phyloP scores from a whole-genome alignment of 169 alveolate genomes.

The Theileria parva region DNA sequence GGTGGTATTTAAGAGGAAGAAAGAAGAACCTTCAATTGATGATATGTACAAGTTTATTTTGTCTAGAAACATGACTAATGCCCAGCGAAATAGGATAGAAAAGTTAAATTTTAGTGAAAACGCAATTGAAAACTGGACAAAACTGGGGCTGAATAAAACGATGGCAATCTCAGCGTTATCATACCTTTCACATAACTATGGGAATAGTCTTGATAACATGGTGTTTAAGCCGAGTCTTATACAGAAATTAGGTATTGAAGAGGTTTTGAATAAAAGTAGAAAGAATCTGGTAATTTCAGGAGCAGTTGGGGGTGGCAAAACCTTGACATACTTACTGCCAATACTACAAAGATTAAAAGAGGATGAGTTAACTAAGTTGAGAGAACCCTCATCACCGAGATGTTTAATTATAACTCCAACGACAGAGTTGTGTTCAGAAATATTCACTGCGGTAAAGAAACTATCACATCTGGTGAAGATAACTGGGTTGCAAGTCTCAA shows the following conservation, averaged over 20 bases:
- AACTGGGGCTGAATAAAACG: slow-evolving; percentile 32
- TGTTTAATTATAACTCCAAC: slow-evolving; percentile 47
- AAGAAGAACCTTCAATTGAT: not conserved
- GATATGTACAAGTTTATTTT: not conserved
- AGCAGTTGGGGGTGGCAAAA: slow-evolving; percentile 58
- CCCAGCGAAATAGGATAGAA: not conserved
- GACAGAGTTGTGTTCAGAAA: slow-evolving; percentile 51
- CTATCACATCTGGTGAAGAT: slow-evolving; percentile 48
- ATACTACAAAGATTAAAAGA: slow-evolving; percentile 50
- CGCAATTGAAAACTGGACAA: slow-evolving; percentile 12
- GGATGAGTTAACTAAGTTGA: slow-evolving; percentile 21
- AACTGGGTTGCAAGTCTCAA: slow-evolving; percentile 29
- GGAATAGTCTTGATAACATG: slow-evolving; percentile 9
- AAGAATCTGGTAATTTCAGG: slow-evolving; percentile 36
- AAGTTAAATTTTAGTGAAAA: slow-evolving; percentile 12
- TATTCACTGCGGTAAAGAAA: slow-evolving; percentile 38
- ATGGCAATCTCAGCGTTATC: slow-evolving; percentile 57
- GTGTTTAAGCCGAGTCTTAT: slow-evolving; percentile 44
- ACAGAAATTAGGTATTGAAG: slow-evolving; percentile 46
- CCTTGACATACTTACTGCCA: slow-evolving; percentile 56
- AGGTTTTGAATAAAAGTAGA: slow-evolving; percentile 12
- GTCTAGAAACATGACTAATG: not conserved
- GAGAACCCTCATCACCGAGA: slow-evolving; percentile 54
- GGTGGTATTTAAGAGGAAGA: not conserved
- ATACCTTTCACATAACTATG: not conserved